Evolutionary conservation across 2,329 filamentous ascomycete genomes (phyloP), one percentile per base, ranked within the genome.

Genomic region (Alternaria conjuncta): DNA sequence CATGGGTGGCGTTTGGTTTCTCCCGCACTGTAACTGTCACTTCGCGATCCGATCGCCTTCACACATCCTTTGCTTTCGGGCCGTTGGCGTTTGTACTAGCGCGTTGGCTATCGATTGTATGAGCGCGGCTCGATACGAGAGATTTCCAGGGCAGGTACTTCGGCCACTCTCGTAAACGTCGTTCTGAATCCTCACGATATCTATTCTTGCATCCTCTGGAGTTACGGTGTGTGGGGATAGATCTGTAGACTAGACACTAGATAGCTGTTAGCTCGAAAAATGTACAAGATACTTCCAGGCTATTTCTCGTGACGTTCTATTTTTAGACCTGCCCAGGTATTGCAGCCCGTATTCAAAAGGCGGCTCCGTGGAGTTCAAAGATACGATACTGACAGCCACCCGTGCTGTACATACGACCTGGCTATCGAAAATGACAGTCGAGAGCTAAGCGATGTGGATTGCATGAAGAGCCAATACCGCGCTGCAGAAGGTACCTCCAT

Each of bases 81-180:
- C 59, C 47, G 57, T 54, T 54, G 43, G 20, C 53, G 57, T 59
- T 43, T 60, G 56, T 23, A 41, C 61, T 61, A 59, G 61, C 66
- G 56, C 61, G 47, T 58, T 70, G 64, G 58, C 63, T 55, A 64
- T 44, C 30, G 55, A 51, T 54, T 55, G 53, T 47, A 62, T 46
- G 44, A 41, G 30, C 9, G 26, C 59, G 57, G 63, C 54, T 61
- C 36, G 62, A 49, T 60, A 57, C 61, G 60, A 61, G 20, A 41
- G 32, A 32, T 32, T 55, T 12, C 28, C 25, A 30, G 47, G 47
- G 54, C 55, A 58, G 57, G 57, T 44, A 61, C 57, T n/a, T 61
- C 65, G 55, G 47, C 62, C 60, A 46, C 62, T 61, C 47, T 64
- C 49, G 46, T 47, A 45, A 50, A 51, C 28, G 30, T 26, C 44